Percentiles rank a stretch among this genome's conserved stretches.
Conservation (phyloP, 768 basidiomycete species). For the Calocera viscosa region DNA sequence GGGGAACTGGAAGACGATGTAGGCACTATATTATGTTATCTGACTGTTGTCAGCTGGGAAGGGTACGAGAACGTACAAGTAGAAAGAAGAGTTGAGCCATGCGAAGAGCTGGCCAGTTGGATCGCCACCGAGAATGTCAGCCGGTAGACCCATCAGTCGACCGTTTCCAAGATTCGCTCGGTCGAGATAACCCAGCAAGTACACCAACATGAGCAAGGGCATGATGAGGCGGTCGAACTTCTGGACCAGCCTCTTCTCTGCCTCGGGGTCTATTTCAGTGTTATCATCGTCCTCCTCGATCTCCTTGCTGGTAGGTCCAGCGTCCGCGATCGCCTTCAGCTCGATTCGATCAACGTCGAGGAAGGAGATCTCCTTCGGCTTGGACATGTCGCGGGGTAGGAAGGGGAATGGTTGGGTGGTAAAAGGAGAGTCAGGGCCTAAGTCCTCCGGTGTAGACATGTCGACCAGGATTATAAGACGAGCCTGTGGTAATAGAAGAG, state of each 20-base stretch:
- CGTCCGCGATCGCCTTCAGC: constrained; percentile 5
- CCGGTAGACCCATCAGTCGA: constrained; percentile 1
- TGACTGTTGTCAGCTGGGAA: neutral
- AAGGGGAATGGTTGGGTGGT: neutral
- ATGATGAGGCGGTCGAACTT: constrained; percentile 6
- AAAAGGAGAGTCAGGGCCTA: constrained; percentile 2
- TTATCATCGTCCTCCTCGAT: neutral
- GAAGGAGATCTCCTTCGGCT: constrained; percentile 7
- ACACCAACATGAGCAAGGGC: constrained; percentile 7
- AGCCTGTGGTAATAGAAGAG: neutral
- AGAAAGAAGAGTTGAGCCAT: constrained; percentile 5
- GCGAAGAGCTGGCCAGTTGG: neutral
- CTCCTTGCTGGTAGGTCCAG: neutral
- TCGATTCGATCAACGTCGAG: constrained; percentile 6
- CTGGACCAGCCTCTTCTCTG: neutral
- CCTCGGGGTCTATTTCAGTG: neutral
- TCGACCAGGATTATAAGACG: neutral
- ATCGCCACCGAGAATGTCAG: constrained; percentile 9
- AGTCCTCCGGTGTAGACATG: neutral
- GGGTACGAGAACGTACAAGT: neutral
- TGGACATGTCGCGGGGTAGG: constrained; percentile 1
- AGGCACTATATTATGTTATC: neutral
- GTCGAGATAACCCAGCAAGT: neutral
- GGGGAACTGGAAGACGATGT: constrained; percentile 10
- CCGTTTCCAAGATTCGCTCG: constrained; percentile 1